Conservation (phyloP, 2,329 filamentous ascomycete species). For the Trichoderma oligosporum region DNA sequence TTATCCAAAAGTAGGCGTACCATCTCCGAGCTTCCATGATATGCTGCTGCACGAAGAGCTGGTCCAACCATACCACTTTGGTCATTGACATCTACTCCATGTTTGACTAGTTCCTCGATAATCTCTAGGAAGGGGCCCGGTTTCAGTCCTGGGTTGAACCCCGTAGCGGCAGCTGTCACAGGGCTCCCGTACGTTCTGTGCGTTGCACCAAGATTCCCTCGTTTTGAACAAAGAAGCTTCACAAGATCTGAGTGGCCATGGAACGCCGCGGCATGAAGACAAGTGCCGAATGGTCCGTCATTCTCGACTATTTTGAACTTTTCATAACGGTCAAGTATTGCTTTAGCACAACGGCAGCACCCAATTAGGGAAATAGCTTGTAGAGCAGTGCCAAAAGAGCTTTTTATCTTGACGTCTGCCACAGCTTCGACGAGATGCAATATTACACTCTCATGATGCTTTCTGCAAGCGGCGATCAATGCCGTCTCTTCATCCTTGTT, state of each 20-base stretch:
- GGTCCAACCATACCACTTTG: background rate
- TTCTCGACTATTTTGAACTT: background rate
- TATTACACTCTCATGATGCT: slow-evolving; percentile 1
- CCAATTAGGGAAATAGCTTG: slow-evolving; percentile 1
- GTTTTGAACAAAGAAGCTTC: background rate
- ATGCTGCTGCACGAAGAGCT: slow-evolving; percentile 1
- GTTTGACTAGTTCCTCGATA: background rate
- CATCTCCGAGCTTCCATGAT: background rate
- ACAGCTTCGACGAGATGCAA: background rate
- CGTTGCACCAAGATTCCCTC: background rate
- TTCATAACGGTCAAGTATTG: background rate
- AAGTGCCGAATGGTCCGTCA: slow-evolving; percentile 1
- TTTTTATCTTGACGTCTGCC: background rate
- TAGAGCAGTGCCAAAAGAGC: background rate
- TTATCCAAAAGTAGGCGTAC: background rate
- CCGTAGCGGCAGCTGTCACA: background rate
- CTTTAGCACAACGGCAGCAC: background rate
- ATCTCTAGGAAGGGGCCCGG: background rate
- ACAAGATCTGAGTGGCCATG: background rate
- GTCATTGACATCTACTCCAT: background rate
- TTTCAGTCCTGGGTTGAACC: background rate
- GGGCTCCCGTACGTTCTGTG: slow-evolving; percentile 2
- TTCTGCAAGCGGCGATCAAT: background rate
- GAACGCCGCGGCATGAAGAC: slow-evolving; percentile 1
- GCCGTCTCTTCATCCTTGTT: background rate